Conservation (phyloP, 2,329 filamentous ascomycete genomes). For the Raffaelea albimanens region DNA sequence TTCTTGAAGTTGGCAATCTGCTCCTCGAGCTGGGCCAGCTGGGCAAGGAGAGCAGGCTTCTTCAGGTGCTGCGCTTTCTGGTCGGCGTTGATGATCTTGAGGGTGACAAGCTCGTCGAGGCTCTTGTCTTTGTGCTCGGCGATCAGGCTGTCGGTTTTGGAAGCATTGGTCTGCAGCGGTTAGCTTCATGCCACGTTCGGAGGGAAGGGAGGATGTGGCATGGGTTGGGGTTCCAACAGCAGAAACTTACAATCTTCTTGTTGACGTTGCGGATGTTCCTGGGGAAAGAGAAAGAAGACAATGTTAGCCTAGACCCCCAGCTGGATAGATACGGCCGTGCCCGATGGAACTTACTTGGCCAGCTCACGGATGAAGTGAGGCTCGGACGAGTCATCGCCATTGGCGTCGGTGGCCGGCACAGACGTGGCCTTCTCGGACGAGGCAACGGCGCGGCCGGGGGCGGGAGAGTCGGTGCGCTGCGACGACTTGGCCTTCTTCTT, state of each 20-base stretch:
- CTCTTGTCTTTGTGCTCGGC: constrained; percentile 60
- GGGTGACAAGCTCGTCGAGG: constrained; percentile 62
- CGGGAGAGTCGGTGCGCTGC: constrained; percentile 45
- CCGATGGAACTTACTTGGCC: constrained; percentile 75
- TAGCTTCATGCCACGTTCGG: neutral
- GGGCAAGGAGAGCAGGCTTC: constrained; percentile 62
- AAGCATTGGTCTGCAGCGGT: constrained; percentile 49
- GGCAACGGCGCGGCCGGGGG: constrained; percentile 29
- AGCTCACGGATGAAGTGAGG: constrained; percentile 79
- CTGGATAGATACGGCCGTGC: no score
- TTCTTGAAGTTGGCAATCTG: constrained; percentile 67
- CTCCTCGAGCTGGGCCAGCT: constrained; percentile 62
- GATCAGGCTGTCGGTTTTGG: constrained; percentile 62
- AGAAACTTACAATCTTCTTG: constrained; percentile 77
- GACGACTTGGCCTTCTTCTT: constrained; percentile 58
- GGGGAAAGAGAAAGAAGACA: constrained; percentile 1
- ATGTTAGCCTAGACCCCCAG: no score
- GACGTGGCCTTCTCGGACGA: constrained; percentile 39
- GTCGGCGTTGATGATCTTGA: constrained; percentile 69
- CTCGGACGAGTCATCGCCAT: constrained; percentile 53
- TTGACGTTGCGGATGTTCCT: constrained; percentile 86
- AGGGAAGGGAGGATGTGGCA: no score
- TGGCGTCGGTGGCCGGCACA: constrained; percentile 35
- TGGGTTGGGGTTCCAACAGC: neutral
- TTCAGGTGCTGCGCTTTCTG: constrained; percentile 70